phyloP scores from a whole-genome alignment of 163 green algal genomes.

The Scenedesmus sp. region DNA sequence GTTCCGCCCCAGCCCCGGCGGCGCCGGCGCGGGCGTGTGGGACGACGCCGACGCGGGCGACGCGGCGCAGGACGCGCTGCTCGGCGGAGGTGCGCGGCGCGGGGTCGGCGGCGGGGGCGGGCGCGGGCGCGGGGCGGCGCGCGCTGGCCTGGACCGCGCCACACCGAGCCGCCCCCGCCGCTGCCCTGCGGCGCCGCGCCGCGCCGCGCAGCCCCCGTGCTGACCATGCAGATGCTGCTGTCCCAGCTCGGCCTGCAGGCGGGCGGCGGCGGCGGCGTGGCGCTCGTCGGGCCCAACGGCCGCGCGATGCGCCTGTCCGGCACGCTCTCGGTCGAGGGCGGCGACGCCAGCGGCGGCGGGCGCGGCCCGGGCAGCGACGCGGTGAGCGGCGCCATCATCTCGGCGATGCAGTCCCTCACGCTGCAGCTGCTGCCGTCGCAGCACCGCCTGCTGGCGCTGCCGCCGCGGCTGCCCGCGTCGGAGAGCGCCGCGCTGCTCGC shows the following conservation, averaged over 20 bases:
- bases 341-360: not conserved
- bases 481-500: constrained; percentile 29
- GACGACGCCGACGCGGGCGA: constrained; percentile 1
- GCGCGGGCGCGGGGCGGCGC: not conserved
- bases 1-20: not conserved
- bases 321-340: not conserved
- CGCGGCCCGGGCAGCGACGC: not conserved
- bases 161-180: not conserved
- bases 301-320: not conserved
- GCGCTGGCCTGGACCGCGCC: not conserved
- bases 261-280: not conserved
- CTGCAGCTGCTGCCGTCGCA: constrained; percentile 37
- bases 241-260: constrained; percentile 26
- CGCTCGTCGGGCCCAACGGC: not conserved
- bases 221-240: constrained; percentile 38
- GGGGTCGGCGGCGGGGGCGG: not conserved
- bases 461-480: constrained; percentile 15
- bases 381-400: constrained; percentile 13
- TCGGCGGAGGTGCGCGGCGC: not conserved
- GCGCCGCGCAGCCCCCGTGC: not conserved
- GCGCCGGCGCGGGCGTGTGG: constrained; percentile 8
- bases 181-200: not conserved
- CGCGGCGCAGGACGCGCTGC: not conserved
- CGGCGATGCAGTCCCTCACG: constrained; percentile 7
- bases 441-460: constrained; percentile 36